phyloP scores from a whole-genome alignment of 1,139 yeast genomes.

The Pichia sp. region DNA sequence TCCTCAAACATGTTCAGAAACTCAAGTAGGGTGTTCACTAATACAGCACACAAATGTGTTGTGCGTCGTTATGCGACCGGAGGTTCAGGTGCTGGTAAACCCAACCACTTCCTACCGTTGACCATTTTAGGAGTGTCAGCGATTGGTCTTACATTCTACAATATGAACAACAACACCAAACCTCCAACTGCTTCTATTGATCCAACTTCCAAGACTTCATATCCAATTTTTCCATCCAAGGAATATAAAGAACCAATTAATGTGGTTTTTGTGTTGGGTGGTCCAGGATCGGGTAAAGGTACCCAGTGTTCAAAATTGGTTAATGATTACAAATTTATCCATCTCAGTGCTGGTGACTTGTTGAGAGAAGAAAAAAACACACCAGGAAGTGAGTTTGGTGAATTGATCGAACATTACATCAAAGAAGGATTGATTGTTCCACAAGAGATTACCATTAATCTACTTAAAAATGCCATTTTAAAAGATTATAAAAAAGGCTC shows the following conservation, averaged over 20 bases:
- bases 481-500: constrained; percentile 46
- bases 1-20: too few species aligned
- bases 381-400: constrained; percentile 76
- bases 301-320: constrained; percentile 90
- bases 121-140: constrained; percentile 21
- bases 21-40: too few species aligned
- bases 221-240: constrained; percentile 8
- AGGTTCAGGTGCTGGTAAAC: constrained; percentile 1
- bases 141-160: constrained; percentile 23
- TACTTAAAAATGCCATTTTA: constrained; percentile 71
- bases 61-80: too few species aligned
- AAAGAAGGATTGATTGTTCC: constrained; percentile 91
- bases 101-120: constrained; percentile 21
- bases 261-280: constrained; percentile 82
- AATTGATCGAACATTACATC: constrained; percentile 73
- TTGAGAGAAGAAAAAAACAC: constrained; percentile 86
- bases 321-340: constrained; percentile 71
- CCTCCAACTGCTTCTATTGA: constrained; percentile 26
- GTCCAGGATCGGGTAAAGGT: constrained; percentile 95
- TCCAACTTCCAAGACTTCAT: constrained; percentile 14
- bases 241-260: constrained; percentile 32
- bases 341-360: constrained; percentile 90
- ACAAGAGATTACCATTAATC: constrained; percentile 85
- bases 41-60: too few species aligned
- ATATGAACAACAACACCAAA: constrained; percentile 19